phyloP scores from a whole-genome alignment of 164 flowering plant genomes.

The Amborella trichopoda region DNA sequence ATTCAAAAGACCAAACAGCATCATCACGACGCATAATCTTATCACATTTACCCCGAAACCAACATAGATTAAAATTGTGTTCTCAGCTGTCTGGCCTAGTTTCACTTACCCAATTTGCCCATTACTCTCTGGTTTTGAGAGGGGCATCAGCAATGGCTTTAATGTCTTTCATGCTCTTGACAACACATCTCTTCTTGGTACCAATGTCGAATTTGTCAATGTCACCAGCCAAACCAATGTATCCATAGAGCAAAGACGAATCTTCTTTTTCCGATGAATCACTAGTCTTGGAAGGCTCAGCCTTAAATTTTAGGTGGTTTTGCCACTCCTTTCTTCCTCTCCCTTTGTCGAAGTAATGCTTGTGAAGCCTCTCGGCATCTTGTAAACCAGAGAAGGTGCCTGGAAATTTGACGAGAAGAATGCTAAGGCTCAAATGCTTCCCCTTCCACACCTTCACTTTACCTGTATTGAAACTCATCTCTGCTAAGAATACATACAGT shows the following conservation, averaged over 20 bases:
- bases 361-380: conserved; percentile 54
- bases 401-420: conserved; percentile 39
- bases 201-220: conserved; percentile 46
- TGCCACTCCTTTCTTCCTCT: conserved; percentile 41
- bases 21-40: too few relatives aligned
- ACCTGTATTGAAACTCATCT: conserved; percentile 34
- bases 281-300: too few relatives aligned
- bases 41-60: too few relatives aligned
- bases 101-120: too few relatives aligned
- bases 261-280: conserved; percentile 12
- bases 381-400: conserved; percentile 51
- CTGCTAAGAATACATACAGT: too few relatives aligned
- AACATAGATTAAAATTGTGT: too few relatives aligned
- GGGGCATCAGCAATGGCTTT: conserved; percentile 36
- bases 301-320: conserved; percentile 10
- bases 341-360: conserved; percentile 25
- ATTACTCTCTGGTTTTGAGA: too few relatives aligned
- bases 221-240: conserved; percentile 48
- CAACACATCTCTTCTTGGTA: conserved; percentile 27
- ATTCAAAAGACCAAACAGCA: too few relatives aligned
- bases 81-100: too few relatives aligned
- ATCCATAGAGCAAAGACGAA: conserved; percentile 35
- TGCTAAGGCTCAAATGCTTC: conserved; percentile 45
- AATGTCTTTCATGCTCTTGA: conserved; percentile 63
- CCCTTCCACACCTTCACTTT: conserved; percentile 34